Conservation (phyloP, 2,329 filamentous ascomycete species). For the Pyricularia grisea region DNA sequence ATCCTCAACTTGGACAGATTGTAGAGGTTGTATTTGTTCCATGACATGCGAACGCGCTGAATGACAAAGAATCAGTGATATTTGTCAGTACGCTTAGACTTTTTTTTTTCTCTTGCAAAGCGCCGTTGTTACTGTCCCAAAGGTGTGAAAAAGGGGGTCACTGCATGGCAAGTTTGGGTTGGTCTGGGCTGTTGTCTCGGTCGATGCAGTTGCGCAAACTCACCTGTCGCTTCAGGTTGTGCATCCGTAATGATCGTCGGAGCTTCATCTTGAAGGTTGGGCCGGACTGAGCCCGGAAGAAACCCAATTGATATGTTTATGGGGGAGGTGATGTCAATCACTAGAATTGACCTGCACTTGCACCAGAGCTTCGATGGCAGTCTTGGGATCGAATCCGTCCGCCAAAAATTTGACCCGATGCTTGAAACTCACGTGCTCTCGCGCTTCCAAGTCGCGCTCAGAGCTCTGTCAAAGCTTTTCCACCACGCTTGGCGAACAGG, state of each 20-base stretch:
- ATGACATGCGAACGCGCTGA: constrained; percentile 89
- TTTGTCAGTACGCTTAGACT: constrained; percentile 5
- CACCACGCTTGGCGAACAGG: neutral
- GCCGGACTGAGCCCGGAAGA: constrained; percentile 6
- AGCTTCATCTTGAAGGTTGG: constrained; percentile 30
- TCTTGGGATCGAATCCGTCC: neutral
- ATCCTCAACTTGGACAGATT: constrained; percentile 50
- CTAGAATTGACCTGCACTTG: neutral
- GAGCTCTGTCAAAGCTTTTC: neutral
- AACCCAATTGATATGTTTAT: neutral
- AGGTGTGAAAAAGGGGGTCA: neutral
- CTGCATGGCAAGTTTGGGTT: neutral
- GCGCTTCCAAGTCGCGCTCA: neutral
- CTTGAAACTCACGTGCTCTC: neutral
- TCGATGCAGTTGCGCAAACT: constrained; percentile 19
- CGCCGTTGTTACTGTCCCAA: neutral
- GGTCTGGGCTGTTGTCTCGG: neutral
- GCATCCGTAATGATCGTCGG: constrained; percentile 54
- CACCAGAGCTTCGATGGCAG: neutral
- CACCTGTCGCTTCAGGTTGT: constrained; percentile 58
- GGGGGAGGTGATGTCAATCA: neutral
- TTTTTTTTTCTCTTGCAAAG: neutral
- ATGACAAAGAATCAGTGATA: neutral
- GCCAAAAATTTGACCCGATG: constrained; percentile 5
- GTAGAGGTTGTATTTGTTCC: constrained; percentile 96